phyloP scores from a whole-genome alignment of 2,329 filamentous ascomycete species.

The Ophiosphaerella narmari region DNA sequence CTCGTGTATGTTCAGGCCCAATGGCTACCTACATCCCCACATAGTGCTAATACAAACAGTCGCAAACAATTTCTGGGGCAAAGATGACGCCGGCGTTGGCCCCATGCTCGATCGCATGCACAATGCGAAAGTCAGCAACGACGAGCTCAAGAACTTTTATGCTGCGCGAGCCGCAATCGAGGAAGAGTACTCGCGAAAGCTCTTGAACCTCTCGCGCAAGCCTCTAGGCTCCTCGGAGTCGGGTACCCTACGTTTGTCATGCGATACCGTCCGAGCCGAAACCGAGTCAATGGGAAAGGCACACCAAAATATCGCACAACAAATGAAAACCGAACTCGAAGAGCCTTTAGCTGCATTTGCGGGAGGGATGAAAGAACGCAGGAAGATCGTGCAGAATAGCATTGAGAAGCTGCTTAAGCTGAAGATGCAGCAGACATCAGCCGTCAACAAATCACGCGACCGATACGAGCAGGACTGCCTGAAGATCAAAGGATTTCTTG shows the following conservation, averaged over 20 bases:
- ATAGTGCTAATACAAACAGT: slow-evolving; percentile 60
- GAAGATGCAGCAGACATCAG: slow-evolving; percentile 87
- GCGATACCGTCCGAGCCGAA: slow-evolving; percentile 87
- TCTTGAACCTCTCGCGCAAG: slow-evolving; percentile 84
- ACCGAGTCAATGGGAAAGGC: slow-evolving; percentile 93
- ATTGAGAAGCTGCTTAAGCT: slow-evolving; percentile 93
- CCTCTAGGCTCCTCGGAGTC: slow-evolving; percentile 85
- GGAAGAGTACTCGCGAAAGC: slow-evolving; percentile 92
- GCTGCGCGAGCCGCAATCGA: slow-evolving; percentile 88
- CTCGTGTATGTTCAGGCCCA: slow-evolving; percentile 59
- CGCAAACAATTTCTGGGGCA: slow-evolving; percentile 99
- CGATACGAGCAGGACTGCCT: slow-evolving; percentile 97
- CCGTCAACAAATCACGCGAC: slow-evolving; percentile 94
- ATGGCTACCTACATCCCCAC: neutral
- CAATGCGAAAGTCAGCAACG: slow-evolving; percentile 83
- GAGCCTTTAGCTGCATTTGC: slow-evolving; percentile 91
- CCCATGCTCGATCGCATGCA: slow-evolving; percentile 95
- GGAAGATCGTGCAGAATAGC: slow-evolving; percentile 93
- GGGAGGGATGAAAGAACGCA: slow-evolving; percentile 91
- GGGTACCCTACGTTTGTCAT: slow-evolving; percentile 79
- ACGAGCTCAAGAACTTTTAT: slow-evolving; percentile 93
- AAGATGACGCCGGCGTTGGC: slow-evolving; percentile 92
- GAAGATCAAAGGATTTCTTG: slow-evolving; percentile 97
- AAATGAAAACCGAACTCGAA: slow-evolving; percentile 96
- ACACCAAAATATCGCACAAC: slow-evolving; percentile 83